A percentile compares a stretch with the other conserved stretches of the same genome.
These are phyloP conservation scores for Epichloe hybrida DNA, from an alignment of 2,329 filamentous ascomycete genomes.

Conservation along the genomic window DNA sequence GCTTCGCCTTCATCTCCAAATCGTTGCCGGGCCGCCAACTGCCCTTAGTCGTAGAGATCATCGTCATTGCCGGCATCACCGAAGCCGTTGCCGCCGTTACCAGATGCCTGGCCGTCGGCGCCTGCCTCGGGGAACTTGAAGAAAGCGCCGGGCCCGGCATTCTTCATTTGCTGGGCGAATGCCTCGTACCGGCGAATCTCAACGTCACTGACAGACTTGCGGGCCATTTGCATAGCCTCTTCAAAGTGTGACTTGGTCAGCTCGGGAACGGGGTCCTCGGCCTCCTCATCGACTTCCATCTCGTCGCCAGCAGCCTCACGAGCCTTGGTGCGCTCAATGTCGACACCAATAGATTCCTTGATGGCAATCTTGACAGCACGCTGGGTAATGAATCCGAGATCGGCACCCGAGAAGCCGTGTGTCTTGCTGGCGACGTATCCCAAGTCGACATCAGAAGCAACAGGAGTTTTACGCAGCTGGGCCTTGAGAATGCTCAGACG, in stretches of 20 bases:
- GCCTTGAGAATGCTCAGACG: constrained; percentile 85
- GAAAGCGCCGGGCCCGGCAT: constrained; percentile 84
- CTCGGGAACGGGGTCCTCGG: constrained; percentile 87
- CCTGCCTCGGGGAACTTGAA: constrained; percentile 88
- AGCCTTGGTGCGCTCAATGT: constrained; percentile 83
- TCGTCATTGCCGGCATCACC: constrained; percentile 88
- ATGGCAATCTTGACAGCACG: constrained; percentile 98
- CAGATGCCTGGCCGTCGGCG: constrained; percentile 46
- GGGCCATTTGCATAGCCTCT: constrained; percentile 92
- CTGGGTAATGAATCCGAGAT: constrained; percentile 98
- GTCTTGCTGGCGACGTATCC: constrained; percentile 91
- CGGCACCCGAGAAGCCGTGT: constrained; percentile 97
- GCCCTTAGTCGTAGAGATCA: constrained; percentile 89
- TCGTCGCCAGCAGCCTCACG: constrained; percentile 76
- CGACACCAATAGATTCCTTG: constrained; percentile 81
- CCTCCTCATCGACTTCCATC: constrained; percentile 56
- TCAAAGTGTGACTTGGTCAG: constrained; percentile 95
- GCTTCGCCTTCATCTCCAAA: constrained; percentile 6
- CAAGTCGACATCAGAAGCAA: constrained; percentile 75
- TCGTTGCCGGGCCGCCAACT: constrained; percentile 7
- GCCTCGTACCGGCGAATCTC: constrained; percentile 98
- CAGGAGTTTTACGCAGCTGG: constrained; percentile 95
- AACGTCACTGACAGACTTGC: constrained; percentile 87
- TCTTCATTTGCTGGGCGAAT: constrained; percentile 99
- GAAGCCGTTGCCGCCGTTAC: constrained; percentile 50